Percentiles rank a stretch among this genome's conserved stretches.
phyloP scores from a whole-genome alignment of 2,329 filamentous ascomycete genomes.

The Knufia petricola region DNA sequence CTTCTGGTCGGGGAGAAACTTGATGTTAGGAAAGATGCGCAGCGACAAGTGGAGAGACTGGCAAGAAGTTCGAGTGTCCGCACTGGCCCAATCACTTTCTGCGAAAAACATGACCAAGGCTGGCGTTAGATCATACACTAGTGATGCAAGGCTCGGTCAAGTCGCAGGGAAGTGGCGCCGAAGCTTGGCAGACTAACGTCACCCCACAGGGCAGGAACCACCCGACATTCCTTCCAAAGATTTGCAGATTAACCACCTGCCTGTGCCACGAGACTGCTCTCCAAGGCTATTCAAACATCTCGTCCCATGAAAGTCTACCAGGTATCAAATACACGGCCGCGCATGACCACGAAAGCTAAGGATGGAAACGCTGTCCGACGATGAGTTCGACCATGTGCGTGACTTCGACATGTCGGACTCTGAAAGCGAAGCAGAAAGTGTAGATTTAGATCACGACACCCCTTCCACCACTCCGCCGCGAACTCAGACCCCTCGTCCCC shows the following conservation, averaged over 20 bases:
- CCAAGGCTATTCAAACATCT: background rate
- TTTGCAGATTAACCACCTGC: background rate
- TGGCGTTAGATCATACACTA: background rate
- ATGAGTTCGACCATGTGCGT: conserved; percentile 15
- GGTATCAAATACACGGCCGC: background rate
- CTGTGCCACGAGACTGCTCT: too few relatives aligned
- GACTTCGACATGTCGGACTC: conserved; percentile 9
- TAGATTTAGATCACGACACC: conserved; percentile 16
- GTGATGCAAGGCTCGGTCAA: background rate
- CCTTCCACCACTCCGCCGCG: conserved; percentile 23
- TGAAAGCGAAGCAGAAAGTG: conserved; percentile 6
- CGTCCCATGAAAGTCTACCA: background rate
- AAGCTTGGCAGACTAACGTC: background rate
- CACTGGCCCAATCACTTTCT: background rate
- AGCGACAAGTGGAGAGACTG: background rate
- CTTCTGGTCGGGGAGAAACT: background rate
- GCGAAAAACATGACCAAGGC: conserved; percentile 3
- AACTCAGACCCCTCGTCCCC: conserved; percentile 42
- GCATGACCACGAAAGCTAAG: background rate
- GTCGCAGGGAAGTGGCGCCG: background rate
- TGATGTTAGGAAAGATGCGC: background rate
- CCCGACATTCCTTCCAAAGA: conserved; percentile 1
- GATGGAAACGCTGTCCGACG: conserved; percentile 18
- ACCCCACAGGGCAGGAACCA: background rate
- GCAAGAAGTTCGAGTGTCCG: background rate